Conservation (phyloP, 331 rosid genomes). For the Malus hybrid region DNA sequence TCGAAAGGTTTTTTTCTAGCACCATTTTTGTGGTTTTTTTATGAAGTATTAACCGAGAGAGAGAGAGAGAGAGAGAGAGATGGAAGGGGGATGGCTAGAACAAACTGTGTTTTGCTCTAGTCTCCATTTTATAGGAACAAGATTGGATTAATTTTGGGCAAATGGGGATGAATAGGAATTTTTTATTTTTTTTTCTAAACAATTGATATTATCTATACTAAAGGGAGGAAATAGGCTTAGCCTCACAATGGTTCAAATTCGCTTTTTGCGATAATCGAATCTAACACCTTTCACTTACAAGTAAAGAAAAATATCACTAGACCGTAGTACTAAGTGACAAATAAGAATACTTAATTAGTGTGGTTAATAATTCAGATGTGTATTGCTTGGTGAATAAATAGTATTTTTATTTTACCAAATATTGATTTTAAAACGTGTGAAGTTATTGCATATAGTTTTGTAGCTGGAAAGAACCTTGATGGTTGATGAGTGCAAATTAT, state of each 20-base stretch:
- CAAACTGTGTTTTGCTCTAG: background rate
- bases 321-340: too few species aligned
- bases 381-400: background rate
- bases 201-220: too few species aligned
- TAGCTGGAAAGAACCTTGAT: background rate
- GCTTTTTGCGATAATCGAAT: too few species aligned
- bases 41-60: background rate
- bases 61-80: background rate
- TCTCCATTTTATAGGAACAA: background rate
- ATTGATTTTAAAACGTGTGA: background rate
- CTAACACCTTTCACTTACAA: too few species aligned
- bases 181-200: too few species aligned
- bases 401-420: background rate
- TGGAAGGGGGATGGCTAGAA: background rate
- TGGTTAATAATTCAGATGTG: background rate
- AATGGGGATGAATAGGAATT: background rate
- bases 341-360: background rate
- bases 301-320: too few species aligned
- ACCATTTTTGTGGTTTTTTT: conserved; percentile 8
- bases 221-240: too few species aligned
- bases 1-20: conserved; percentile 13
- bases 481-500: background rate
- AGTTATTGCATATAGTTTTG: background rate
- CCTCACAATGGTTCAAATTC: too few species aligned
- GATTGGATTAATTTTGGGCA: background rate